Base-by-base conservation (phyloP, 2,329 filamentous ascomycete species). In the Ascochyta koolunga region DNA sequence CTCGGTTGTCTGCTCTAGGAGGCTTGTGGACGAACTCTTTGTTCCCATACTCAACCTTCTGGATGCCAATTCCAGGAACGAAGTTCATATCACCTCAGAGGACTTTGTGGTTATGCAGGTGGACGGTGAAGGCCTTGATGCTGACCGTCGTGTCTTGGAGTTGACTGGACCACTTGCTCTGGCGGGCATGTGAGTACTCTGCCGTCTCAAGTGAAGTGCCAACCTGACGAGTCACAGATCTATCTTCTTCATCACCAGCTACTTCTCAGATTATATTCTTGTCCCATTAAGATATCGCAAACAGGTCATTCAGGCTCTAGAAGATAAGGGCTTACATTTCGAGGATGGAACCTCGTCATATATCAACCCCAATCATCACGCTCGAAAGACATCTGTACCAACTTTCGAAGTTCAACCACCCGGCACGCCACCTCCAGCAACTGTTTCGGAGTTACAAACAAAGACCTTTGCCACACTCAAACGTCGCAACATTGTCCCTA, bases 221-320 rank as follows among this genome's bases (percentile, higher is more conserved):
- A n/a, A 11, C 13, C 55, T 67, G 19, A 62, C 36, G 31, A n/a
- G 1, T 8, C 10, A 25, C 40, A 86, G 84, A 46, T 90, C 93
- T 47, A 96, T 99, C 70, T 97, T 98, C 80, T 98, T 98, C 82
- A 96, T 97, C 73, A 97, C 93, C 3, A 97, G 92, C 27, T 99
- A 98, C 77, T 98, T 96, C 77, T 95, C 90, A 29, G 93, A 99
- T 78, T 98, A 96, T 76, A 96, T 99, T 65, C 83, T 98, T 31
- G 91, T 97, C 1, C 93, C 95, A 0, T 82, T 82, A 47, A 89
- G 87, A 69, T 86, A 89, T 67, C 86, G 89, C 44, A 78, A 83
- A 22, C 88, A 87, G 33, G 93, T 98, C 41, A 86, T 91, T 29
- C 82, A 86, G 53, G 89, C 91, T 0, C 81, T 98, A 5, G 82